phyloP scores from a whole-genome alignment of 1,284 basidiomycete genomes.

The Cutaneotrichosporon sp. region DNA sequence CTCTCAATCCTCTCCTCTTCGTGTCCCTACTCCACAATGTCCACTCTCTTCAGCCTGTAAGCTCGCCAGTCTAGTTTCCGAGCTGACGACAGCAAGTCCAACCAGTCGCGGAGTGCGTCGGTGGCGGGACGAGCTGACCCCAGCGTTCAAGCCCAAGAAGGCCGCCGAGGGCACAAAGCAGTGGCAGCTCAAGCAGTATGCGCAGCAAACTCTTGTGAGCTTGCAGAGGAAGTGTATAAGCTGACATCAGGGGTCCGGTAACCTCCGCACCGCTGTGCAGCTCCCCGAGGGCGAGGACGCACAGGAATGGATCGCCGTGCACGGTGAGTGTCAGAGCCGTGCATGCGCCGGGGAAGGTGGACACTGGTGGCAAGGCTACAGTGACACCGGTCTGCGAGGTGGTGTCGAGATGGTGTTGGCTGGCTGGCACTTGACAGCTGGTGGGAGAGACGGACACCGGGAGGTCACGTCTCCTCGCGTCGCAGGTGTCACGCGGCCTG shows the following conservation, averaged over 20 bases:
- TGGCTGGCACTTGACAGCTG: neutral
- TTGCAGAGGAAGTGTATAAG: rapidly evolving
- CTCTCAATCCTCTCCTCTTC: neutral
- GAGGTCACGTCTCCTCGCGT: neutral
- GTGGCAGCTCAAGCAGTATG: slow-evolving; percentile 95
- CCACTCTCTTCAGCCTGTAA: slow-evolving; percentile 44
- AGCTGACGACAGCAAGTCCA: slow-evolving; percentile 41
- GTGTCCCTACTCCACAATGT: slow-evolving; percentile 36
- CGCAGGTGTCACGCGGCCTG: neutral
- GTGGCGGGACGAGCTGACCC: neutral
- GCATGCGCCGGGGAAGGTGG: no score
- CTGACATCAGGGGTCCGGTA: slow-evolving; percentile 77
- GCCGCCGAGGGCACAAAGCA: slow-evolving; percentile 95
- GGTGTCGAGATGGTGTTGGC: neutral
- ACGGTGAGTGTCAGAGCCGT: slow-evolving; percentile 81
- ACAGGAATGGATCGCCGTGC: slow-evolving; percentile 96
- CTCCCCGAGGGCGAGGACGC: slow-evolving; percentile 92
- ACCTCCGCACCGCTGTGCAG: slow-evolving; percentile 82
- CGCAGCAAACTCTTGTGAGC: slow-evolving; percentile 86
- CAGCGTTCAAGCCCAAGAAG: slow-evolving; percentile 93
- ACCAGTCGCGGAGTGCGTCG: slow-evolving; percentile 45
- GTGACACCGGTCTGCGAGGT: neutral
- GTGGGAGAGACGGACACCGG: neutral
- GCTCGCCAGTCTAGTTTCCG: no score
- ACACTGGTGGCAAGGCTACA: neutral